Percentiles rank a stretch among this genome's conserved stretches.
phyloP scores from a whole-genome alignment of 495 filamentous ascomycete species.

The Symbiotaphrina buchneri region DNA sequence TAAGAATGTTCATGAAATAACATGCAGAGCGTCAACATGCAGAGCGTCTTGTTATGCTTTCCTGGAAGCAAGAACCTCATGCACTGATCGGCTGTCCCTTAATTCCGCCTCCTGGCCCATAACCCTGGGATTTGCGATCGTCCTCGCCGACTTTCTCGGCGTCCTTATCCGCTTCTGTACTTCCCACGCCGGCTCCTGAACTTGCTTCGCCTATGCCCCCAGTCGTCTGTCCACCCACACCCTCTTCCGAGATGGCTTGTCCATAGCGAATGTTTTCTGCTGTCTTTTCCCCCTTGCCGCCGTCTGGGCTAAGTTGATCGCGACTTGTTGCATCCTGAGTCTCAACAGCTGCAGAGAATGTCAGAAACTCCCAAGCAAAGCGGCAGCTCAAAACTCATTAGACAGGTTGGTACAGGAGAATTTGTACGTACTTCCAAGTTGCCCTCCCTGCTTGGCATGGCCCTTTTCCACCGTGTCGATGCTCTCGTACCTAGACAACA shows the following conservation, averaged over 20 bases:
- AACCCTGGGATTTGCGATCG: too few species aligned
- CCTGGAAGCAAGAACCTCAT: too few species aligned
- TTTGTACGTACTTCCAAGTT: slow-evolving; percentile 26
- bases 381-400: too few species aligned
- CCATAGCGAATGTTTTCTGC: slow-evolving; percentile 27
- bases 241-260: slow-evolving; percentile 18
- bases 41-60: too few species aligned
- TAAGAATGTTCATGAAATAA: too few species aligned
- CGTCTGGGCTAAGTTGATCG: too few species aligned
- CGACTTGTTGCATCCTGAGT: too few species aligned
- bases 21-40: too few species aligned
- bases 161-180: background rate
- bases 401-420: slow-evolving; percentile 1
- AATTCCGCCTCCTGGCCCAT: too few species aligned
- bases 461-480: slow-evolving; percentile 22
- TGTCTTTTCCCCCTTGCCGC: slow-evolving; percentile 17
- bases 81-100: too few species aligned
- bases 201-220: slow-evolving; percentile 7
- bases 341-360: too few species aligned
- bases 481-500: slow-evolving; percentile 31
- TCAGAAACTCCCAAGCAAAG: too few species aligned
- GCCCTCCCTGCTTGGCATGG: slow-evolving; percentile 30
- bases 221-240: slow-evolving; percentile 17
- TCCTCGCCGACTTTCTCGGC: background rate
- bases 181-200: background rate